phyloP scores from a whole-genome alignment of 2,329 filamentous ascomycete species.

The Nemania serpens region DNA sequence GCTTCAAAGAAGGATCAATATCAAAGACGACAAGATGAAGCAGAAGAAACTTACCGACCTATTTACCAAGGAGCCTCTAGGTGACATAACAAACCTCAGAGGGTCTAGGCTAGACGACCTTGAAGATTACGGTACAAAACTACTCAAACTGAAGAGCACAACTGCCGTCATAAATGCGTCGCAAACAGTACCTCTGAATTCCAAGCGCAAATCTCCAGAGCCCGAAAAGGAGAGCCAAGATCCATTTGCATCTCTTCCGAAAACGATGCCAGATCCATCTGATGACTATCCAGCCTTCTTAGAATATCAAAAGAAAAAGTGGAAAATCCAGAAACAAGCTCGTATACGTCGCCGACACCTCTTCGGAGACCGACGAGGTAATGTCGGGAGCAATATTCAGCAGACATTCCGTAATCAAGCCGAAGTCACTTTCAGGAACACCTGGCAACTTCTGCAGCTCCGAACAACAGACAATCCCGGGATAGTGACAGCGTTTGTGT shows the following conservation, averaged over 20 bases:
- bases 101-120: conserved; percentile 66
- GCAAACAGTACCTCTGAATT: conserved; percentile 56
- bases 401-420: conserved; percentile 88
- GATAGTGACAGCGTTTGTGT: conserved; percentile 83
- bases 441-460: conserved; percentile 93
- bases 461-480: conserved; percentile 82
- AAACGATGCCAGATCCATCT: conserved; percentile 80
- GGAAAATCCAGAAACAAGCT: conserved; percentile 95
- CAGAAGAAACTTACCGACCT: conserved; percentile 98
- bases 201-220: conserved; percentile 77
- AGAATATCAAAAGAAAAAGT: conserved; percentile 96
- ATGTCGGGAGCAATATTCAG: conserved; percentile 67
- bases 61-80: conserved; percentile 73
- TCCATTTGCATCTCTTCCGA: conserved; percentile 80
- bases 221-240: conserved; percentile 67
- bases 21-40: conserved; percentile 96
- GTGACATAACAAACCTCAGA: conserved; percentile 71
- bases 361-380: conserved; percentile 81
- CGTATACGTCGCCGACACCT: conserved; percentile 83
- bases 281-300: conserved; percentile 89
- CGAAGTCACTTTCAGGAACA: conserved; percentile 85
- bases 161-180: conserved; percentile 58
- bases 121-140: conserved; percentile 77
- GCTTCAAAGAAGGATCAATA: conserved; percentile 90
- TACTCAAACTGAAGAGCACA: conserved; percentile 68